phyloP scores from a whole-genome alignment of 495 filamentous ascomycete species.

The Echria macrotheca region DNA sequence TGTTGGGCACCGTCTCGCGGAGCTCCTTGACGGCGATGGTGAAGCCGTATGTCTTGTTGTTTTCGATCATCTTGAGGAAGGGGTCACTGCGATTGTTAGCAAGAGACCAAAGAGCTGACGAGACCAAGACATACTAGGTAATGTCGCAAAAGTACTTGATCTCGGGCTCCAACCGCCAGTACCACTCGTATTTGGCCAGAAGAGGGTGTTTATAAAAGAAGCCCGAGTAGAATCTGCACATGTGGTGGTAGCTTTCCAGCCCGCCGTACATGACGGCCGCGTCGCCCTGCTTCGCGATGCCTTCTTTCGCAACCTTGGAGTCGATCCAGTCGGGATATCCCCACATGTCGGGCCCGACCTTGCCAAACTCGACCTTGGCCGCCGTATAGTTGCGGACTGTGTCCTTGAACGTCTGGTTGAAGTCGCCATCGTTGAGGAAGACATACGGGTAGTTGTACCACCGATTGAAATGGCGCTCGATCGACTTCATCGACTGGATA shows the following conservation, averaged over 20 bases:
- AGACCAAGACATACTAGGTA: constrained; percentile 72
- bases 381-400: constrained; percentile 87
- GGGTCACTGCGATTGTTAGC: constrained; percentile 62
- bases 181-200: constrained; percentile 97
- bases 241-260: constrained; percentile 98
- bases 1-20: constrained; percentile 95
- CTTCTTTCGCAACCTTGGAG: constrained; percentile 86
- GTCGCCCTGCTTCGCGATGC: constrained; percentile 92
- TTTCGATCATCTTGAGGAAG: constrained; percentile 84
- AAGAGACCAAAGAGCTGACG: neutral
- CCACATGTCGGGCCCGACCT: constrained; percentile 88
- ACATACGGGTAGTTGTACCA: constrained; percentile 99
- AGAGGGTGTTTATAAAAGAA: constrained; percentile 98
- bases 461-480: constrained; percentile 97
- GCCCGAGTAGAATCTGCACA: constrained; percentile 99
- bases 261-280: constrained; percentile 99
- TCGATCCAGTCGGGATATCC: constrained; percentile 97
- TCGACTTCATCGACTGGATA: constrained; percentile 92
- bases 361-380: constrained; percentile 82
- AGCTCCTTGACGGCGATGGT: constrained; percentile 99
- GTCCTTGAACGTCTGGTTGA: constrained; percentile 88
- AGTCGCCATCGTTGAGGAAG: constrained; percentile 96
- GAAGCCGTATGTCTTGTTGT: constrained; percentile 98
- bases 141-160: constrained; percentile 99
- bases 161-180: constrained; percentile 98